Evolutionary conservation across 208 protist species (phyloP).

Genomic region (Leishmania lainsoni): DNA sequence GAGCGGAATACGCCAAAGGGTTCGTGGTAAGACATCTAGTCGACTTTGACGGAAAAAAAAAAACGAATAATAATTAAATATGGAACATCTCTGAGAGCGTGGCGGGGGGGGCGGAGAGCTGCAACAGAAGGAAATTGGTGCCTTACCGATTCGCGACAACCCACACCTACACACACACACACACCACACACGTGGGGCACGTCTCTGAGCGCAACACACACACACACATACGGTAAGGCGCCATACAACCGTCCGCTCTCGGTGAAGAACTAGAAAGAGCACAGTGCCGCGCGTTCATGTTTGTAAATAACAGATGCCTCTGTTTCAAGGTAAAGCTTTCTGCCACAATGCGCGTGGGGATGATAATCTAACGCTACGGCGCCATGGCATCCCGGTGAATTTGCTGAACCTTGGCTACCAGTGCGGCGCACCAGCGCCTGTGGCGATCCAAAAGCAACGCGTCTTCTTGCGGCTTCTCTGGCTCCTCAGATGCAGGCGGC

Average conservation of each 20-base stretch:
- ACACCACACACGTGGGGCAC: too few relatives aligned
- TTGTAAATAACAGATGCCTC: neutral
- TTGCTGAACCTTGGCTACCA: slow-evolving; percentile 42
- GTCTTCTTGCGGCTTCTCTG: slow-evolving; percentile 34
- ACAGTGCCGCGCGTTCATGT: neutral
- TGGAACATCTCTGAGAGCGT: neutral
- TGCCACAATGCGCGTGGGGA: neutral
- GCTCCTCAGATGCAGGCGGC: neutral
- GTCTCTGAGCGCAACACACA: too few relatives aligned
- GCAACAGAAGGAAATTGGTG: neutral
- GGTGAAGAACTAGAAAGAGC: neutral
- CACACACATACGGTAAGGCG: neutral
- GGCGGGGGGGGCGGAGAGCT: too few relatives aligned
- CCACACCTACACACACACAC: neutral
- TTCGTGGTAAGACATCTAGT: neutral
- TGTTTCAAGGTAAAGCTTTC: neutral
- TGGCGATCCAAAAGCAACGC: slow-evolving; percentile 44
- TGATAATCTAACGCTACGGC: neutral
- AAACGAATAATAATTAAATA: neutral
- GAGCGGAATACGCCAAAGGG: neutral
- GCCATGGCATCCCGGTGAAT: slow-evolving; percentile 11
- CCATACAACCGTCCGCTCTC: neutral
- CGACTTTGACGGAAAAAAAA: neutral
- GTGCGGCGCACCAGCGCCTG: slow-evolving; percentile 41
- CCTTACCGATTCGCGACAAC: neutral